Conservation (phyloP, 2,329 filamentous ascomycete genomes). For the Talaromyces piceae region DNA sequence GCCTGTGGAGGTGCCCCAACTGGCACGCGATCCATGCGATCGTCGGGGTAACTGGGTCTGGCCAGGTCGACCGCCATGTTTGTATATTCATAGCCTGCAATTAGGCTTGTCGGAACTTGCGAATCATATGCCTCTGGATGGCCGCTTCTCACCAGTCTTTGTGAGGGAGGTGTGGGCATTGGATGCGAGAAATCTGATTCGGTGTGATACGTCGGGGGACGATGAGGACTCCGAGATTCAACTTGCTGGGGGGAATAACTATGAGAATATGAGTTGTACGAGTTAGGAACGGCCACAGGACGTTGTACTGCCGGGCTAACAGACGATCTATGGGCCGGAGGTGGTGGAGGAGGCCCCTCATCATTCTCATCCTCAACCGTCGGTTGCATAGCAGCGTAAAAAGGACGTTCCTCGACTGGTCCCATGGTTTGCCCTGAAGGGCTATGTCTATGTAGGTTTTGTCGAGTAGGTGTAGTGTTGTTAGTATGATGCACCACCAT, state of each 20-base stretch:
- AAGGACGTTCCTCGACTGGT: constrained; percentile 25
- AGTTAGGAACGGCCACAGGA: constrained; percentile 18
- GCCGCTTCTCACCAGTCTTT: constrained; percentile 13
- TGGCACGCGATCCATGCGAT: constrained; percentile 19
- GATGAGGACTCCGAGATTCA: constrained; percentile 1
- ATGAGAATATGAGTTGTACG: constrained; percentile 23
- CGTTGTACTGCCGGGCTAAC: constrained; percentile 21
- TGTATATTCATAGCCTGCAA: constrained; percentile 34
- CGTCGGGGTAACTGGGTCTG: constrained; percentile 23
- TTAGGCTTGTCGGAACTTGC: constrained; percentile 33
- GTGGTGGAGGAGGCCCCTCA: constrained; percentile 28
- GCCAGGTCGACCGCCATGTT: constrained; percentile 22
- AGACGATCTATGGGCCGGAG: constrained; percentile 28
- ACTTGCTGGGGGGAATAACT: constrained; percentile 16
- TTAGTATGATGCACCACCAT: constrained; percentile 32
- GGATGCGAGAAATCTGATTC: constrained; percentile 16
- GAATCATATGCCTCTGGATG: constrained; percentile 13
- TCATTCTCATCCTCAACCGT: constrained; percentile 41
- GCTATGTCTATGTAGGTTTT: constrained; percentile 27
- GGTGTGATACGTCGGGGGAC: constrained; percentile 12
- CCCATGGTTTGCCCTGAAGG: constrained; percentile 19
- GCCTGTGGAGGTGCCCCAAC: constrained; percentile 20
- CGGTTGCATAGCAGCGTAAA: constrained; percentile 41
- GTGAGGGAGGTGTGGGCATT: constrained; percentile 18
- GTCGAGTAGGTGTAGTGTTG: constrained; percentile 36